phyloP scores from a whole-genome alignment of 1,139 yeast genomes.

The Pichia cactophila region DNA sequence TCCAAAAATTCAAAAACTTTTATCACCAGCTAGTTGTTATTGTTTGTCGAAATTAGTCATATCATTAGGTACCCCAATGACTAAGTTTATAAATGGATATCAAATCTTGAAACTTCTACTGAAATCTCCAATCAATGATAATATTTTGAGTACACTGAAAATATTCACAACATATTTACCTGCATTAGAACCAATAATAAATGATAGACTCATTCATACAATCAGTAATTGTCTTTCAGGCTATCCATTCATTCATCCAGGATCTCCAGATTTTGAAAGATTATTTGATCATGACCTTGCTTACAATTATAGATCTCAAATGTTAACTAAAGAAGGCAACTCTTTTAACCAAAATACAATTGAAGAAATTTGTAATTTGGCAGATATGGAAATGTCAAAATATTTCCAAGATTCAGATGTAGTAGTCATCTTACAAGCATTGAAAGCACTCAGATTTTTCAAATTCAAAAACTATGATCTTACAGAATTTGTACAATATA shows the following conservation, averaged over 20 bases:
- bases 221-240: slow-evolving; percentile 78
- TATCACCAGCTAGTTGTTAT: slow-evolving; percentile 82
- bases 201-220: slow-evolving; percentile 64
- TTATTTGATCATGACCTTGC: slow-evolving; percentile 63
- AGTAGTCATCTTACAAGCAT: slow-evolving; percentile 52
- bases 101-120: slow-evolving; percentile 67
- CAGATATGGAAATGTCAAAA: slow-evolving; percentile 24
- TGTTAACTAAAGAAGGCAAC: slow-evolving; percentile 62
- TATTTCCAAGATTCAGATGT: slow-evolving; percentile 35
- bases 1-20: slow-evolving; percentile 54
- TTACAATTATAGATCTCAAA: slow-evolving; percentile 65
- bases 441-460: slow-evolving; percentile 67
- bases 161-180: slow-evolving; percentile 70
- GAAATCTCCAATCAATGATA: slow-evolving; percentile 73
- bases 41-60: slow-evolving; percentile 81
- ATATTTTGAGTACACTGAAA: slow-evolving; percentile 68
- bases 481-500: slow-evolving; percentile 80
- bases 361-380: slow-evolving; percentile 17
- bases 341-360: slow-evolving; percentile 18
- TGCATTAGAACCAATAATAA: slow-evolving; percentile 65
- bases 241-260: slow-evolving; percentile 75
- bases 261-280: slow-evolving; percentile 70
- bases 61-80: slow-evolving; percentile 92
- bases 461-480: slow-evolving; percentile 69
- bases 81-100: slow-evolving; percentile 80